Base-by-base conservation (phyloP, 2,329 filamentous ascomycete genomes). In the Aspergillus terreus region DNA sequence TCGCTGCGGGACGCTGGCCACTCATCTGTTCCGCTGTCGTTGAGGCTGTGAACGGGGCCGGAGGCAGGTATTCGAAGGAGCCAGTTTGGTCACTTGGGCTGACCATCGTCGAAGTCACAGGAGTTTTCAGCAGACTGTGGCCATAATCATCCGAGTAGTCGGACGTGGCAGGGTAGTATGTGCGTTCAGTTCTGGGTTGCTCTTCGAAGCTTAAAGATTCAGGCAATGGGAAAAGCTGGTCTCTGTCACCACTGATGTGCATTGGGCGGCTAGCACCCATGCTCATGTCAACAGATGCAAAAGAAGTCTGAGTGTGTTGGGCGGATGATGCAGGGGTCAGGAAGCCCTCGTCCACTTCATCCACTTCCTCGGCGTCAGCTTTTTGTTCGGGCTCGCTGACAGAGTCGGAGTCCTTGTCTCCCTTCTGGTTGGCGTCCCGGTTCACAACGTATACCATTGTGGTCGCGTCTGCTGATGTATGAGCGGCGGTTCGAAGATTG, bases 381-480 rank as follows among this genome's bases (percentile, higher is more conserved):
- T 59, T 58, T 38, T 50, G 53, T 10, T 63, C 61, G 4, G 56
- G 54, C 17, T 63, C 63, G 9, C 63, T 60, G 25, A 58, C 50
- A 2, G 63, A 59, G 12, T 70, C 67, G 1, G 63, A 62, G 10
- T 69, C 67, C 25, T 66, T 68, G 19, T 67, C 61, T 11, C 60
- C 55, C 57, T 67, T 69, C 14, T 61, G 61, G 45, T 61, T 68
- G 5, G 66, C 60, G 15, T 70, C 69, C 25, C 67, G 62, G 53
- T 72, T 71, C 47, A 65, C 57, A 17, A 73, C 68, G 54, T 71
- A 74, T 14, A 73, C 63, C 5, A 70, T 52, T 44, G 69, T 66
- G 44, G 56, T 65, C 21, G 58, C 60, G 51, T 73, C 71, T 72
- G 25, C 12, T 17, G 47, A 32, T 21, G 25, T 21, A 46, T 53